These are phyloP conservation scores for Calonectria pteridis DNA, from an alignment of 2,329 filamentous ascomycete genomes.

Conservation along the genomic window DNA sequence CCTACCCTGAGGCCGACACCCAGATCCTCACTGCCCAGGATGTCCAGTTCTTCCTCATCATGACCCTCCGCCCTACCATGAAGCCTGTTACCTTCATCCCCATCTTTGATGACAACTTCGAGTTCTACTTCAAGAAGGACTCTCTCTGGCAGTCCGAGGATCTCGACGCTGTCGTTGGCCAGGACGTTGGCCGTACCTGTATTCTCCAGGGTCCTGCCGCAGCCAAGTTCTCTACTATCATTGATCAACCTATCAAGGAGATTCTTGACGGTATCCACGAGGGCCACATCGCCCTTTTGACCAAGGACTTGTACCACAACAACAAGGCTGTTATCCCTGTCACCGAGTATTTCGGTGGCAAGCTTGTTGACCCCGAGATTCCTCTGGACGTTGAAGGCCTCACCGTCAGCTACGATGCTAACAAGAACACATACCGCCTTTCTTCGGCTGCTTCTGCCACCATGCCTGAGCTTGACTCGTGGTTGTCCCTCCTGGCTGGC, in stretches of 20 bases:
- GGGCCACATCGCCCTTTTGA: conserved; percentile 84
- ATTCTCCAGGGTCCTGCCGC: conserved; percentile 96
- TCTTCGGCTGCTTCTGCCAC: conserved; percentile 79
- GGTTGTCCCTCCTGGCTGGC: conserved; percentile 90
- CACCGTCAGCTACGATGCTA: conserved; percentile 80
- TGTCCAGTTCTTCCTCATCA: conserved; percentile 94
- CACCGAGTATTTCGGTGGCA: conserved; percentile 96
- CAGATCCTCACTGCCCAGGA: conserved; percentile 99
- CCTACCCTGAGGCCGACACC: conserved; percentile 87
- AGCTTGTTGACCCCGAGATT: conserved; percentile 78
- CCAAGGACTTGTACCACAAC: conserved; percentile 82
- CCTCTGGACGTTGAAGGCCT: conserved; percentile 88
- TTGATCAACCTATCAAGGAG: conserved; percentile 95
- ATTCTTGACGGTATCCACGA: conserved; percentile 94
- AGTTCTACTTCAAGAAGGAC: conserved; percentile 99
- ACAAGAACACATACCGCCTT: conserved; percentile 88
- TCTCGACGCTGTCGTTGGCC: conserved; percentile 92
- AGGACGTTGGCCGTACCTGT: conserved; percentile 96
- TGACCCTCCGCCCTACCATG: conserved; percentile 92
- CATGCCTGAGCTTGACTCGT: conserved; percentile 84
- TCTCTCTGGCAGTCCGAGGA: conserved; percentile 99
- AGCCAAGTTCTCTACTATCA: conserved; percentile 86
- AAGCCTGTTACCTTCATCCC: conserved; percentile 98
- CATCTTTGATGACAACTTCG: conserved; percentile 94
- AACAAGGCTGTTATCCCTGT: conserved; percentile 82